Conservation (phyloP, 352 stramenopile genomes). For the Globisporangium echinulatum region DNA sequence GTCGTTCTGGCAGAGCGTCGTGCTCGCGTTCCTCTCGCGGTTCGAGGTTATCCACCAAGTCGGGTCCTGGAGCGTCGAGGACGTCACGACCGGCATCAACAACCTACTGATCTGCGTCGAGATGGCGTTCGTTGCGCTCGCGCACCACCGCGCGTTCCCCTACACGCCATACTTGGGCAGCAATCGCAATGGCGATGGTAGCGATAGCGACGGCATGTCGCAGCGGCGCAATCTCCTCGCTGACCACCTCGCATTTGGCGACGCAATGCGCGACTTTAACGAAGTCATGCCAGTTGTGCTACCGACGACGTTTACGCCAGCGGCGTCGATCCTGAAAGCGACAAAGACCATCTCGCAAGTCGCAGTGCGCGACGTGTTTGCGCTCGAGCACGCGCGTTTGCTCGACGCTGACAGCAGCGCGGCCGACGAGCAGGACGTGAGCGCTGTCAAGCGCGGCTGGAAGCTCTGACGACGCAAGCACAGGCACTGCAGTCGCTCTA, state of each 20-base stretch:
- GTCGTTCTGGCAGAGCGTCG: slow-evolving; percentile 97
- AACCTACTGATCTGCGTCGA: slow-evolving; percentile 99
- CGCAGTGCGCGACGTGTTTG: slow-evolving; percentile 34
- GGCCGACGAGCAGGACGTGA: slow-evolving; percentile 12
- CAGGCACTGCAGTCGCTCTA: neutral
- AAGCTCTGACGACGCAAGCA: slow-evolving; percentile 28
- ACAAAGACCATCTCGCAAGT: slow-evolving; percentile 37
- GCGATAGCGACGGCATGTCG: slow-evolving; percentile 12
- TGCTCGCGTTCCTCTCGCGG: slow-evolving; percentile 85
- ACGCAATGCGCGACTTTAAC: slow-evolving; percentile 93
- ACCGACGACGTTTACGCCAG: slow-evolving; percentile 75
- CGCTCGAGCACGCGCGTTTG: slow-evolving; percentile 37
- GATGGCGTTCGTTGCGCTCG: slow-evolving; percentile 96
- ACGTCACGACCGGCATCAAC: slow-evolving; percentile 95
- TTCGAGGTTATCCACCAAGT: slow-evolving; percentile 89
- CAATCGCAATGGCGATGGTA: slow-evolving; percentile 12
- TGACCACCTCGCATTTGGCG: slow-evolving; percentile 91
- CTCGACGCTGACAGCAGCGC: slow-evolving; percentile 31
- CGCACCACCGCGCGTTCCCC: slow-evolving; percentile 95
- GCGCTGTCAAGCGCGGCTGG: slow-evolving; percentile 43
- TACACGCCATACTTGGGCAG: slow-evolving; percentile 68
- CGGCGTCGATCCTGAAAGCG: slow-evolving; percentile 43
- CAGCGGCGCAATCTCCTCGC: slow-evolving; percentile 76
- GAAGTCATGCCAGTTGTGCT: slow-evolving; percentile 86
- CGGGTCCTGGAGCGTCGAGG: slow-evolving; percentile 91